A percentile compares a stretch with the other conserved stretches of the same genome.
These are phyloP conservation scores for Argentina anserina DNA, from an alignment of 306 rosid species.

Conservation along the genomic window DNA sequence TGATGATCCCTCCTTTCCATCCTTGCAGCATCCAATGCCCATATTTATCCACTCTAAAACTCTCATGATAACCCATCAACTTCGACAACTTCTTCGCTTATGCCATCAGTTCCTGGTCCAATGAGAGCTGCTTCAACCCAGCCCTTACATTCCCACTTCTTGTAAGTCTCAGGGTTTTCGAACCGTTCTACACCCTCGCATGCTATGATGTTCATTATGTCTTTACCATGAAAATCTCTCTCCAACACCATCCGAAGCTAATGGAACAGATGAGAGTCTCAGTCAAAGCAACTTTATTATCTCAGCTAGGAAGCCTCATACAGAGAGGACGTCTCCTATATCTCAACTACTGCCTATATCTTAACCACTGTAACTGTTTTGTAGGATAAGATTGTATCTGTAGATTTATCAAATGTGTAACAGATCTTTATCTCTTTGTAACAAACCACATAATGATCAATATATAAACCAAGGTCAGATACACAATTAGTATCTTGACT, in stretches of 20 bases:
- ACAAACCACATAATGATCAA: no score
- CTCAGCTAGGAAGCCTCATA: no score
- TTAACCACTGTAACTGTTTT: no score
- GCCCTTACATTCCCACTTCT: constrained; percentile 34
- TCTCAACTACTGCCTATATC: no score
- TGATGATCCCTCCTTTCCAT: constrained; percentile 26
- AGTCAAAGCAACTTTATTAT: no score
- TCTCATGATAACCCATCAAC: constrained; percentile 17
- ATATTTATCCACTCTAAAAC: constrained; percentile 22
- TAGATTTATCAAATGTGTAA: no score
- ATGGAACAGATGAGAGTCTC: no score
- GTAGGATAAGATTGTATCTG: no score
- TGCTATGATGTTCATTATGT: constrained; percentile 26
- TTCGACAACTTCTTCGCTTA: neutral
- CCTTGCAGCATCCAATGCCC: constrained; percentile 32
- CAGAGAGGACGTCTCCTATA: no score
- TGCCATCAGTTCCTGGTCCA: constrained; percentile 17
- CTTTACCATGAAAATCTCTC: constrained; percentile 16
- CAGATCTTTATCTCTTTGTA: no score
- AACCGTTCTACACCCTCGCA: constrained; percentile 33
- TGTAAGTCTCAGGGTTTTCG: constrained; percentile 36
- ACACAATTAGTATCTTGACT: no score
- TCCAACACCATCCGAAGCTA: constrained; percentile 26
- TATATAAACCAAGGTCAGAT: no score
- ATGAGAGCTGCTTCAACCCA: constrained; percentile 27